Base-by-base conservation (phyloP, 2,329 filamentous ascomycete species). In the Monosporascus sp. region DNA sequence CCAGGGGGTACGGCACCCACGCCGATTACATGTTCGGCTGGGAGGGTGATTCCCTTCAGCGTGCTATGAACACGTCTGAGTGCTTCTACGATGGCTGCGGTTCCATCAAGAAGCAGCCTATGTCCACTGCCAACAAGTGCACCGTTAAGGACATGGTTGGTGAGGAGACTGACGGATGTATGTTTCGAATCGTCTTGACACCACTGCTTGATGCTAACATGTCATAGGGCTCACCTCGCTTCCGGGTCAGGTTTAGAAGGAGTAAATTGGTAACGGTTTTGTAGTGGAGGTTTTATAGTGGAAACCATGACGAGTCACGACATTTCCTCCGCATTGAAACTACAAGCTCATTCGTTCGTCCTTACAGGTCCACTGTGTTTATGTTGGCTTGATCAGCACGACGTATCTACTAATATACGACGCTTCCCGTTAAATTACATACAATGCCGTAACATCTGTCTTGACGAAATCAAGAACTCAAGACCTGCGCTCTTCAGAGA, bases 31-130 rank as follows among this genome's bases (percentile, higher is more conserved):
- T 71, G 50, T 72, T 71, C 54, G 68, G 68, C 35, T 71, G 68
- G 62, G 52, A 65, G 50, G 61, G 62, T 17, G 66, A 68, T 50
- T 57, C 66, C 6, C 52, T 71, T 22, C 69, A 72, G 56, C 61
- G 64, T 25, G 68, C 69, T 15, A 69, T 67, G 60, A 64, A 70
- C 57, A 67, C 72, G 59, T 71, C 71, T 53, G 69, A 72, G 55
- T 74, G 72, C 69, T 70, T 73, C 60, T 72, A 68, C 51, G 70
- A 68, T 50, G 65, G 65, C 54, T 68, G 65, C 55, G 62, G 64
- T 9, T 65, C 63, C 24, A 65, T 69, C 57, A 64, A 61, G 55
- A 67, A 65, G 60, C 67, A 70, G 62, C 49, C 55, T 45, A 67
- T 69, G 62, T 14, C 60, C 15, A 39, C 45, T 5, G 66, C 66